Conservation (phyloP, 108 stramenopile species). For the Conticribra weissflogii region DNA sequence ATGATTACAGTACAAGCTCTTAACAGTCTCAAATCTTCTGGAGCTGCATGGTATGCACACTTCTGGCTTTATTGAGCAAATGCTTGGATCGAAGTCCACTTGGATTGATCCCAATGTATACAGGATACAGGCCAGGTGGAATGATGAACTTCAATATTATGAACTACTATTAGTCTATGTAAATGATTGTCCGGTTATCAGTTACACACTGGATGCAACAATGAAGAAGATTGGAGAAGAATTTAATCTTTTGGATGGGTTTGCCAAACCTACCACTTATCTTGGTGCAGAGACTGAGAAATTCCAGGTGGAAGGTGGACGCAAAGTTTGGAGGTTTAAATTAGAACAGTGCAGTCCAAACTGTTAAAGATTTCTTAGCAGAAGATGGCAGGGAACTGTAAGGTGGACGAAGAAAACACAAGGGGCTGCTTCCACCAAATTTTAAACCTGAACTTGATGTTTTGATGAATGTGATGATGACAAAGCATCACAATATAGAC, state of each 20-base stretch:
- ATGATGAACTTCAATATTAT: slow-evolving; percentile 21
- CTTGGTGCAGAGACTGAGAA: slow-evolving; percentile 29
- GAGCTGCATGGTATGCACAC: slow-evolving; percentile 31
- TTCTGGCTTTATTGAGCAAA: slow-evolving; percentile 10
- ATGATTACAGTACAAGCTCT: slow-evolving; percentile 36
- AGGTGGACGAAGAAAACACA: not conserved
- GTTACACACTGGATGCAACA: not conserved
- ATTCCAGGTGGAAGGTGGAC: slow-evolving; percentile 11
- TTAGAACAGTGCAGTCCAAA: slow-evolving; percentile 35
- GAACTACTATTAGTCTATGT: slow-evolving; percentile 42
- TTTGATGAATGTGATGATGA: not conserved
- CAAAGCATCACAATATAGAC: not conserved
- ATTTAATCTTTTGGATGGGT: slow-evolving; percentile 30
- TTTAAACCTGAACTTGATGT: slow-evolving; percentile 24
- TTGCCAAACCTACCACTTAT: slow-evolving; percentile 23
- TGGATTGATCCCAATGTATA: slow-evolving; percentile 17
- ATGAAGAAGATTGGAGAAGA: slow-evolving; percentile 10
- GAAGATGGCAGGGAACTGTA: slow-evolving; percentile 11
- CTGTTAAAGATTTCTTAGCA: slow-evolving; percentile 28
- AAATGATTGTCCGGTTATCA: slow-evolving; percentile 37
- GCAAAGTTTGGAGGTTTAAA: slow-evolving; percentile 20
- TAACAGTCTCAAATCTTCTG: slow-evolving; percentile 47
- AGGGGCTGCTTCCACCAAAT: not conserved
- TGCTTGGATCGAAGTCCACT: slow-evolving; percentile 8
- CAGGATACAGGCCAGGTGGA: not conserved